Conservation (phyloP, 2,329 filamentous ascomycete species). For the Neofusicoccum kwambonambiense region DNA sequence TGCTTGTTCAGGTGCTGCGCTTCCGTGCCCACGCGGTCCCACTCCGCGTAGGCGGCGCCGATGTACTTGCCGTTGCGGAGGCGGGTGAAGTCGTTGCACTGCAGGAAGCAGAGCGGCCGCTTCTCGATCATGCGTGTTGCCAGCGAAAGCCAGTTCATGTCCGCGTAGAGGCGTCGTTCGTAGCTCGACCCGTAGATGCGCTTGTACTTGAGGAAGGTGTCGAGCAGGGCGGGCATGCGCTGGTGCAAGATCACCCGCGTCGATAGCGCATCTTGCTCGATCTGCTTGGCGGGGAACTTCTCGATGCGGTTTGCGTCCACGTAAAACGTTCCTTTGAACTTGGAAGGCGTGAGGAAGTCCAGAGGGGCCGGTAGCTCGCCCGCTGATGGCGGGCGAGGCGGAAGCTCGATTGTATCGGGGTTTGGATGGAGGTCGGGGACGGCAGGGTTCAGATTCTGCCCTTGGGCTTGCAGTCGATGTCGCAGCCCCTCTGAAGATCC, state of each 20-base stretch:
- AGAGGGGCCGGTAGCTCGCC: background rate
- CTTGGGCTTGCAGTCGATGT: too few relatives aligned
- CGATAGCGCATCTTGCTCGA: conserved; percentile 21
- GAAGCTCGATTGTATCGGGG: background rate
- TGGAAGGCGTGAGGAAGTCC: conserved; percentile 7
- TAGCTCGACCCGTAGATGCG: conserved; percentile 24
- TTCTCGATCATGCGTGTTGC: conserved; percentile 29
- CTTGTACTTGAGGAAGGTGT: conserved; percentile 30
- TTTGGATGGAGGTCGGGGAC: background rate
- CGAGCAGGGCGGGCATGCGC: conserved; percentile 26
- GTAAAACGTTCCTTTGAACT: background rate
- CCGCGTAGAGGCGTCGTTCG: conserved; percentile 29
- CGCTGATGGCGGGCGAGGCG: background rate
- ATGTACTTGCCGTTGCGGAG: conserved; percentile 25
- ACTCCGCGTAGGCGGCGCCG: conserved; percentile 21
- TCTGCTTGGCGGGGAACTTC: conserved; percentile 22
- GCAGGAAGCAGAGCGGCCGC: conserved; percentile 31
- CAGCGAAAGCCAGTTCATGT: conserved; percentile 21
- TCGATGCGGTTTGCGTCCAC: conserved; percentile 22
- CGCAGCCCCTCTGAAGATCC: too few relatives aligned
- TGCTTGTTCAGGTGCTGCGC: conserved; percentile 18
- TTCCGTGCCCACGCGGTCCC: conserved; percentile 29
- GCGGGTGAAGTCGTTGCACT: conserved; percentile 25
- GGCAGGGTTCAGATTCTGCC: too few relatives aligned
- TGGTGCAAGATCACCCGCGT: conserved; percentile 32